Percentiles rank a stretch among this genome's conserved stretches.
These are phyloP conservation scores for Penicillium sumatraense DNA, from an alignment of 2,329 filamentous ascomycete genomes.

Conservation along the genomic window DNA sequence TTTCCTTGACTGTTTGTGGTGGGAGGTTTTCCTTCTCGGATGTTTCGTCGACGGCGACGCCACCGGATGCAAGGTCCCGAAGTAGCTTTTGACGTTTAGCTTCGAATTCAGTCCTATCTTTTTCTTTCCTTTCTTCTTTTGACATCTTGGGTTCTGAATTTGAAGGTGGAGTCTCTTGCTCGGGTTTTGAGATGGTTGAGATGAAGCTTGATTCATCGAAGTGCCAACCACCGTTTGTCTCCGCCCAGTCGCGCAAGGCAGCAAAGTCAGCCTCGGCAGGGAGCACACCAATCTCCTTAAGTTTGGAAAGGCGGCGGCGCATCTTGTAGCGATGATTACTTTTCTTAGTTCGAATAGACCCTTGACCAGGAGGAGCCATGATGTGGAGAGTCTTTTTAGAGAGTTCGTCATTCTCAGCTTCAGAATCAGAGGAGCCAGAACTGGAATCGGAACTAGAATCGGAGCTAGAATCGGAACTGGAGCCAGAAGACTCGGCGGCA, in stretches of 20 bases:
- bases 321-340: constrained; percentile 61
- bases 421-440: constrained; percentile 25
- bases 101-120: constrained; percentile 53
- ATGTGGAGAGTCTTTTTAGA: constrained; percentile 15
- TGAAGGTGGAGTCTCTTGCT: constrained; percentile 17
- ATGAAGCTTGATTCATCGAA: constrained; percentile 22
- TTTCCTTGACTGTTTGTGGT: constrained; percentile 14
- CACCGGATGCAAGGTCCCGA: constrained; percentile 56
- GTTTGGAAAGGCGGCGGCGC: constrained; percentile 53
- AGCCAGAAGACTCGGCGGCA: constrained; percentile 24
- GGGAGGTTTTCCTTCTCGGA: constrained; percentile 38
- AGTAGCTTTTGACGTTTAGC: constrained; percentile 57
- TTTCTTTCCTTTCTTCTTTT: constrained; percentile 24
- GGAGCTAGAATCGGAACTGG: constrained; percentile 30
- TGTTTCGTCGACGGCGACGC: constrained; percentile 51
- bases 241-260: constrained; percentile 50
- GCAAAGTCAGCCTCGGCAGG: constrained; percentile 55
- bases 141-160: not conserved
- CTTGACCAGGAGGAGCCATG: constrained; percentile 52
- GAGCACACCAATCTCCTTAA: constrained; percentile 60
- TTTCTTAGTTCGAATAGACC: constrained; percentile 55
- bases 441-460: constrained; percentile 16
- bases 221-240: constrained; percentile 29
- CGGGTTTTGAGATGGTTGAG: constrained; percentile 20
- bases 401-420: constrained; percentile 12